Percentiles rank a stretch among this genome's conserved stretches.
These are phyloP conservation scores for Colletotrichum endophyticum DNA, from an alignment of 2,329 filamentous ascomycete genomes.

Conservation along the genomic window DNA sequence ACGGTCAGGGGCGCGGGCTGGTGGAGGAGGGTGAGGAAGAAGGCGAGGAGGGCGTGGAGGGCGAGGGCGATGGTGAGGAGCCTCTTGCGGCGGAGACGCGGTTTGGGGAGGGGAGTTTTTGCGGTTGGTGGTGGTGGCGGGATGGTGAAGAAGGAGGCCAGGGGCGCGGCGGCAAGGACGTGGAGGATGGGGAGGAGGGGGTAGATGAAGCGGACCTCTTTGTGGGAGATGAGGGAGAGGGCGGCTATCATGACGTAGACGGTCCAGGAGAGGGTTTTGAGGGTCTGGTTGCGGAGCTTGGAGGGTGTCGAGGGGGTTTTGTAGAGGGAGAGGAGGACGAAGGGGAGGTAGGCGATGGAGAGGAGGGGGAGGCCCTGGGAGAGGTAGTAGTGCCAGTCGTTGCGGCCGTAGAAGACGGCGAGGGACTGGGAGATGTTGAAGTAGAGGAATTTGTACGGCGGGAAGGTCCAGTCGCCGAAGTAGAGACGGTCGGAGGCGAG, in stretches of 20 bases:
- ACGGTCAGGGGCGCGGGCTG: constrained; percentile 81
- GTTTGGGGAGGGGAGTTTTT: constrained; percentile 28
- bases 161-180: constrained; percentile 73
- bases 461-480: constrained; percentile 87
- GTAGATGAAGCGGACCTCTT: constrained; percentile 97
- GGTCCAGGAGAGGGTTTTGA: constrained; percentile 56
- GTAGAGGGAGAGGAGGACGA: constrained; percentile 70
- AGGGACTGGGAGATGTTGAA: constrained; percentile 91
- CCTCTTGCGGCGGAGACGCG: constrained; percentile 53
- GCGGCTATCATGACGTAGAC: constrained; percentile 63
- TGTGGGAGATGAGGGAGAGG: constrained; percentile 86
- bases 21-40: constrained; percentile 78
- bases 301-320: constrained; percentile 41
- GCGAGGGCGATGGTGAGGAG: constrained; percentile 64
- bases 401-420: constrained; percentile 90
- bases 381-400: constrained; percentile 91
- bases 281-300: constrained; percentile 35
- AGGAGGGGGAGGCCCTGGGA: constrained; percentile 89
- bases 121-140: constrained; percentile 30
- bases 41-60: constrained; percentile 73
- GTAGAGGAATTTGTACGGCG: constrained; percentile 83
- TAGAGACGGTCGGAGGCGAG: constrained; percentile 75
- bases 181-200: constrained; percentile 88
- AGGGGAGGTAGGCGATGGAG: constrained; percentile 82
- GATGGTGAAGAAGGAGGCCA: constrained; percentile 68